Evolutionary conservation across 176 grass and related monocot species (phyloP).

Genomic region (Oryza coarctata): DNA sequence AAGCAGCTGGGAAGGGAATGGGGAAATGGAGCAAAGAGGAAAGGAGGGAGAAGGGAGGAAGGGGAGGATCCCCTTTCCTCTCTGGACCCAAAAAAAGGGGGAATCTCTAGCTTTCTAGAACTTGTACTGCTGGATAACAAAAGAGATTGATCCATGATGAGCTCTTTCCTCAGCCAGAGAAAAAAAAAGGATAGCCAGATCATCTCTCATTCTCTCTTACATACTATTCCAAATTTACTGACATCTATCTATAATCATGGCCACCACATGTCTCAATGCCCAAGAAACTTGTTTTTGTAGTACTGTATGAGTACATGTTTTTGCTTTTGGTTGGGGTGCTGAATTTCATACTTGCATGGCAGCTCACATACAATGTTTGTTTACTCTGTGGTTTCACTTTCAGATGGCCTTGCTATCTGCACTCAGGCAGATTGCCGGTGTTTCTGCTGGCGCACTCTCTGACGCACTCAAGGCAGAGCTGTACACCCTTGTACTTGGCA

Average conservation of each 20-base stretch:
- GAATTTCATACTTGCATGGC: slow-evolving; percentile 42
- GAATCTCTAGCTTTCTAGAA: slow-evolving; percentile 54
- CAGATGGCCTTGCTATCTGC: slow-evolving; percentile 95
- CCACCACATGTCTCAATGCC: slow-evolving; percentile 39
- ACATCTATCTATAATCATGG: slow-evolving; percentile 32
- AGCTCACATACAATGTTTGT: slow-evolving; percentile 20
- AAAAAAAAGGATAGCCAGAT: slow-evolving; percentile 30
- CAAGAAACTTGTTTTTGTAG: slow-evolving; percentile 8
- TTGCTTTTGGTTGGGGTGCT: slow-evolving; percentile 8
- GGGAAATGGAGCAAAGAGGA: no score
- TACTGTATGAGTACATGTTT: neutral
- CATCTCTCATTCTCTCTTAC: neutral
- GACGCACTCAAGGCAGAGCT: slow-evolving; percentile 78
- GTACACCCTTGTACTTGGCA: slow-evolving; percentile 87
- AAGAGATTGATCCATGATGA: slow-evolving; percentile 29
- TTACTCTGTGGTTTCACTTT: neutral
- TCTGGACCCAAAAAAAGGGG: slow-evolving; percentile 32
- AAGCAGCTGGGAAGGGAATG: neutral
- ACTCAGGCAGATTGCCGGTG: slow-evolving; percentile 85
- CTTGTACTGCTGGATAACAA: slow-evolving; percentile 47
- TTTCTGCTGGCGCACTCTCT: slow-evolving; percentile 75
- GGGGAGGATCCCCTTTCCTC: slow-evolving; percentile 31
- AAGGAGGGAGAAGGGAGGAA: neutral
- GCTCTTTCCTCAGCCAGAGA: slow-evolving; percentile 9
- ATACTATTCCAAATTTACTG: slow-evolving; percentile 40